Percentiles rank a stretch among this genome's conserved stretches.
Conservation (phyloP, 2,329 filamentous ascomycete species). For the Aspergillus carbonarius region DNA sequence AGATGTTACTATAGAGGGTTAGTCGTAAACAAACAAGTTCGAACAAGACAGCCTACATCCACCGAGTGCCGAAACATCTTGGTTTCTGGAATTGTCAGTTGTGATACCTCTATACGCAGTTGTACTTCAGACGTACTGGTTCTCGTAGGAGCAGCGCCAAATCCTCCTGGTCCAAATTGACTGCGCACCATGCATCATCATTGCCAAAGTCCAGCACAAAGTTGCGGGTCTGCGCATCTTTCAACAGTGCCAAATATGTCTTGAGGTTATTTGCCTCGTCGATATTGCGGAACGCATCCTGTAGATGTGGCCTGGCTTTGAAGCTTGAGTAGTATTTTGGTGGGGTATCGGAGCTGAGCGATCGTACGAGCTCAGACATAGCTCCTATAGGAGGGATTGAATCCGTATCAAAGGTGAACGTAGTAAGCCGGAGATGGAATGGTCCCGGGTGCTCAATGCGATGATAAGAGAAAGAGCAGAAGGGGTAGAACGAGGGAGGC, state of each 20-base stretch:
- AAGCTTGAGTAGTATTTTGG: constrained; percentile 36
- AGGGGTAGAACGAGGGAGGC: not conserved
- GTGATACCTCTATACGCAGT: not conserved
- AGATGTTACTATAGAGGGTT: constrained; percentile 60
- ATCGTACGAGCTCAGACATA: constrained; percentile 15
- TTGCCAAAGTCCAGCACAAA: constrained; percentile 47
- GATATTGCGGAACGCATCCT: constrained; percentile 36
- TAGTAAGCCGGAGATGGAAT: too few relatives aligned
- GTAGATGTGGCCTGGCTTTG: constrained; percentile 17
- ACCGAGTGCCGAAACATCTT: constrained; percentile 58
- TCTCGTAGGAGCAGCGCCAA: constrained; percentile 34
- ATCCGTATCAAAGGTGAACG: too few relatives aligned
- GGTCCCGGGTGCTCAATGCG: not conserved
- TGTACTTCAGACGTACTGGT: constrained; percentile 25
- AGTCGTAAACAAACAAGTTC: not conserved
- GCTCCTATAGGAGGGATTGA: too few relatives aligned
- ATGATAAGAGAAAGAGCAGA: not conserved
- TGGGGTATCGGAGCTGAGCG: constrained; percentile 18
- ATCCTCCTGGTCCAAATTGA: constrained; percentile 37
- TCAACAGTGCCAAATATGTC: constrained; percentile 28
- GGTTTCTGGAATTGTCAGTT: constrained; percentile 40
- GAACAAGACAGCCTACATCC: constrained; percentile 58
- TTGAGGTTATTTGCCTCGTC: constrained; percentile 36
- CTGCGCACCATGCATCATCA: constrained; percentile 42
- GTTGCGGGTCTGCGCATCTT: constrained; percentile 35